Conservation (phyloP, 2,329 filamentous ascomycete genomes). For the Cephalotrichum gorgonifer region DNA sequence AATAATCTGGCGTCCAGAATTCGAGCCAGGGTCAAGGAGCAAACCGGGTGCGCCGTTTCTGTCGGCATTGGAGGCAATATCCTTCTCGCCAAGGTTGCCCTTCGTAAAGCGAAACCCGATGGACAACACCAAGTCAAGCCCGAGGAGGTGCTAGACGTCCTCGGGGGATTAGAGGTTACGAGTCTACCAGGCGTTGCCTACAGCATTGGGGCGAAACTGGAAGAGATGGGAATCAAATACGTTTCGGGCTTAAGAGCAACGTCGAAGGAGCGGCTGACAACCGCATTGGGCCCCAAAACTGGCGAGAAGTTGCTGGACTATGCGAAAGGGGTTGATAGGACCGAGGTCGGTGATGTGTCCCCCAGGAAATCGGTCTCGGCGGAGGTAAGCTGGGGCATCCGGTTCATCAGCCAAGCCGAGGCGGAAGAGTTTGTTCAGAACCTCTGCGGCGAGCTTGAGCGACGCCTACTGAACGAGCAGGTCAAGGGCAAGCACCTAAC, state of each 20-base stretch:
- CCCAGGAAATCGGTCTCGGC: slow-evolving; percentile 90
- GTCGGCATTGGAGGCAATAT: slow-evolving; percentile 90
- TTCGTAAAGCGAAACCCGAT: slow-evolving; percentile 87
- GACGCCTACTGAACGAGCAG: slow-evolving; percentile 67
- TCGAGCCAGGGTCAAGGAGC: slow-evolving; percentile 58
- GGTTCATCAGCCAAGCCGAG: slow-evolving; percentile 85
- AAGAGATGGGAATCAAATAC: slow-evolving; percentile 71
- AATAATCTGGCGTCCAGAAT: slow-evolving; percentile 51
- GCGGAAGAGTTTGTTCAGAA: slow-evolving; percentile 85
- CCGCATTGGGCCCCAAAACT: slow-evolving; percentile 78
- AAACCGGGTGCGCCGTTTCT: slow-evolving; percentile 79
- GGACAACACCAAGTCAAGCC: slow-evolving; percentile 84
- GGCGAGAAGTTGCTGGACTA: slow-evolving; percentile 88
- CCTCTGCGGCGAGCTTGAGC: slow-evolving; percentile 75
- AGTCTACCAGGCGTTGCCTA: slow-evolving; percentile 86
- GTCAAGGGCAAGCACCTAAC: slow-evolving; percentile 84
- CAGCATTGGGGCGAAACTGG: slow-evolving; percentile 78
- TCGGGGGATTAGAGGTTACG: slow-evolving; percentile 68
- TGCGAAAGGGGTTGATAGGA: slow-evolving; percentile 73
- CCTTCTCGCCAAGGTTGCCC: slow-evolving; percentile 78
- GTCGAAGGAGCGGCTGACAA: slow-evolving; percentile 65
- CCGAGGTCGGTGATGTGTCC: slow-evolving; percentile 77
- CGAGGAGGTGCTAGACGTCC: slow-evolving; percentile 64
- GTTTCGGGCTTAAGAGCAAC: slow-evolving; percentile 75
- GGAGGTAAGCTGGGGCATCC: slow-evolving; percentile 96